These are phyloP conservation scores for Haematococcus lacustris DNA, from an alignment of 139 green algal genomes.

Conservation along the genomic window DNA sequence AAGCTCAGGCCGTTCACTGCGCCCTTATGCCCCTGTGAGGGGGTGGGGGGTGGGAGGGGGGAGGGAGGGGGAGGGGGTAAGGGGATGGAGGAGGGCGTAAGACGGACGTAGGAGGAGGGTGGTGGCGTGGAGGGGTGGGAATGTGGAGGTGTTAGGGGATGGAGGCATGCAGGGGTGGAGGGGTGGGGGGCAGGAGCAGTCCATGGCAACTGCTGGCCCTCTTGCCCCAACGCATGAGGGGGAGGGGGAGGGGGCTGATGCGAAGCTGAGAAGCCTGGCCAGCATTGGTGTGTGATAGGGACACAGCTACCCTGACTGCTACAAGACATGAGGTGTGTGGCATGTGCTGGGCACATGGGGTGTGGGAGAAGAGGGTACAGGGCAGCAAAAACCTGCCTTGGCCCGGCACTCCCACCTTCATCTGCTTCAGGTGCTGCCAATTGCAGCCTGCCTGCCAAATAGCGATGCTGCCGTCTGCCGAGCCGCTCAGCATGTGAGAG, in stretches of 20 bases:
- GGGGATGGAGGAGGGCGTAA: neutral
- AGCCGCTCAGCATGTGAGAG: constrained; percentile 73
- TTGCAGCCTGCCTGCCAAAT: constrained; percentile 60
- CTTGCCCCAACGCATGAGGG: too few relatives aligned
- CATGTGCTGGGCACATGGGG: too few relatives aligned
- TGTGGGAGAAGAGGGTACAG: neutral
- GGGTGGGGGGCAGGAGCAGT: neutral
- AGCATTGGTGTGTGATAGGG: too few relatives aligned
- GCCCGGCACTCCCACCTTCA: constrained; percentile 32
- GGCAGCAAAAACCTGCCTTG: neutral
- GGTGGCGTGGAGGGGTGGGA: neutral
- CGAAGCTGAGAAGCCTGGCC: too few relatives aligned
- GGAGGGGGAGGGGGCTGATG: too few relatives aligned
- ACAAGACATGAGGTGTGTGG: too few relatives aligned
- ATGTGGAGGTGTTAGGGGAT: too few relatives aligned
- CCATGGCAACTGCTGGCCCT: neutral
- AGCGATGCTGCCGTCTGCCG: constrained; percentile 65
- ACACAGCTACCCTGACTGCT: too few relatives aligned
- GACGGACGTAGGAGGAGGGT: neutral
- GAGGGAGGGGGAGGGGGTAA: neutral
- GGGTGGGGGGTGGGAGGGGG: neutral
- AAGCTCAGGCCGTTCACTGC: constrained; percentile 54
- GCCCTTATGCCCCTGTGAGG: constrained; percentile 39
- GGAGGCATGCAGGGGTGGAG: neutral
- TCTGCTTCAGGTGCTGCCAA: constrained; percentile 73